Evolutionary conservation across 106 monocot species (phyloP), one percentile per base, ranked within the genome.

Genomic region (Dendrobium nobile): DNA sequence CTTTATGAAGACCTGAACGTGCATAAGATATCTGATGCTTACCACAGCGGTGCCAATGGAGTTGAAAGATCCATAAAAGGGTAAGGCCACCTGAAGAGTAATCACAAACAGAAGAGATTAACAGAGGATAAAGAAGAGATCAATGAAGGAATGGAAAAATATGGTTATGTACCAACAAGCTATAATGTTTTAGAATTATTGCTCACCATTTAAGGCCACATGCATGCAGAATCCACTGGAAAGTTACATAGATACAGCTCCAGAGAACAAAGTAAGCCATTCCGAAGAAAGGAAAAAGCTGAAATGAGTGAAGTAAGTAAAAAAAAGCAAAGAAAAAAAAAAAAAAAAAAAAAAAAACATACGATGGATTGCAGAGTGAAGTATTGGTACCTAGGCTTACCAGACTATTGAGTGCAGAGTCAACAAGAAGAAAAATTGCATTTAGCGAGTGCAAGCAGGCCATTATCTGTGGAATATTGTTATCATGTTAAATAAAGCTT

Each of bases 201-300:
- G 47, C 90, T 89, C 79, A 97, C 96, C 96, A 94, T 67, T 88
- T 67, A 79, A 88, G 82, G 27, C 96, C 96, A 75, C 93, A 94
- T 24, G 92, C 92, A 72, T 98, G 97, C 44, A 98, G 75, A 51
- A 95, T 77, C 97, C 97, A 98, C 45, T 98, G 92, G 44, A 98
- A 94, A 78, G 79, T 72, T 13, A 98, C 87, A 73, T 94, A 98
- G 2, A 72, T 78, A 54, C 92, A 91, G 77, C 89, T 94, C 92
- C 87, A 98, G 4, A 98, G 77, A 24, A 94, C 87, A 80, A 98
- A 98, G 84, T 92, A 98, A n/a, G 88, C 83, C 85, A 98, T 92
- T 18, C 94, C 79, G 48, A 91, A 98, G 87, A 84, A 87, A 78
- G 97, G 94, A 87, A 98, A 91, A 19, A 87, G 86, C 97, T 98